Base-by-base conservation (phyloP, 2,329 filamentous ascomycete genomes). In the Fusarium oxysporum region DNA sequence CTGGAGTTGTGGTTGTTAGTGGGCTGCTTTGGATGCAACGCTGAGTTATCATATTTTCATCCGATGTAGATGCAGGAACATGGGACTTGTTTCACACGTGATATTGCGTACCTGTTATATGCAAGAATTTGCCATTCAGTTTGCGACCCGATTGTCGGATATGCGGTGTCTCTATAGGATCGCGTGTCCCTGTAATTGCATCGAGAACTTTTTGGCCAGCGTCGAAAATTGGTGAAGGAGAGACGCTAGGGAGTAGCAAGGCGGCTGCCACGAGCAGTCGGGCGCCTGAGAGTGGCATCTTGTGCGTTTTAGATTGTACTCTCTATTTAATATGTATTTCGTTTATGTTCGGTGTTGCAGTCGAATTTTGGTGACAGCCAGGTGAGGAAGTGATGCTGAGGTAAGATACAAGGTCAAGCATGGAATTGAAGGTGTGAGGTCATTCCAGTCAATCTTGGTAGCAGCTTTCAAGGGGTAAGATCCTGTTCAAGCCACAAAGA, bases 91-190 rank as follows among this genome's bases (percentile, higher is more conserved):
- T 48, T 55, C 44, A 37, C 16, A 32, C 33, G 38, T 8, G 45
- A 47, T 53, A 30, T 37, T 71, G 80, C 87, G 70, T 85, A 96
- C 94, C 95, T 83, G 94, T 96, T 76, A 97, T 93, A 82, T 97
- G 94, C 79, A 97, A 86, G 84, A 97, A 97, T 80, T 89, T 90
- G 73, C 94, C 94, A 72, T 89, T 88, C 76, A 94, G 83, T 77
- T 85, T 87, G 71, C 84, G 84, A 62, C 76, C 76, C 65, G 79
- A 76, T 54, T 76, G 65, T 43, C 76, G 68, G 28, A 57, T 38
- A 57, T 59, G 73, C 44, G 67, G 66, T 44, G 62, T 74, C 44
- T 55, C 48, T 57, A 50, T 55, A 60, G 48, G 62, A 64, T 62
- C 63, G 55, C 33, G 50, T 61, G 68, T 45, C 35, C 71, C 54